phyloP scores from a whole-genome alignment of 371 early-diverging fungal species.

The Mucor lusitanicus region DNA sequence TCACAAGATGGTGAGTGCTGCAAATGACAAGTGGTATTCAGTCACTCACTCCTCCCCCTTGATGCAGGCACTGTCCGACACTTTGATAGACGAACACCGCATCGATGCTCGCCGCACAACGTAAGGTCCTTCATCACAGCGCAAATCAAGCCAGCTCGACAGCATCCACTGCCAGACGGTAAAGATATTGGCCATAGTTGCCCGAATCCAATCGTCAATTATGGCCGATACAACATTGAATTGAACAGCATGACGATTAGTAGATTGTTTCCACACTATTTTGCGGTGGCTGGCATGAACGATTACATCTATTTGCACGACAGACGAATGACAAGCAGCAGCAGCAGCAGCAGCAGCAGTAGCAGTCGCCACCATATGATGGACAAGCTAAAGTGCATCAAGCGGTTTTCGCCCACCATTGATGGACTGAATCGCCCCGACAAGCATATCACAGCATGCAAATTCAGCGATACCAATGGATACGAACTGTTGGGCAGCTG shows the following conservation, averaged over 20 bases:
- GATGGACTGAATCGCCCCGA: slow-evolving; percentile 18
- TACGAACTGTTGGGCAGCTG: slow-evolving; percentile 65
- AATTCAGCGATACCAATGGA: slow-evolving; percentile 46
- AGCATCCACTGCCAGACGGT: slow-evolving; percentile 18
- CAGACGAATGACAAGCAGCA: slow-evolving; percentile 54
- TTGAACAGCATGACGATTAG: slow-evolving; percentile 60
- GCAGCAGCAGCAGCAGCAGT: background rate
- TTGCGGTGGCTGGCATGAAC: slow-evolving; percentile 64
- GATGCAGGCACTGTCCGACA: slow-evolving; percentile 59
- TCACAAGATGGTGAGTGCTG: slow-evolving; percentile 61
- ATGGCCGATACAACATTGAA: slow-evolving; percentile 45
- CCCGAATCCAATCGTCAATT: slow-evolving; percentile 53
- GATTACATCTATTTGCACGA: slow-evolving; percentile 66
- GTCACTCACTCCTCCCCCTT: background rate
- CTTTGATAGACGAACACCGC: slow-evolving; percentile 61
- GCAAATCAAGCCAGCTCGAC: slow-evolving; percentile 18
- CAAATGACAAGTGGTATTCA: background rate
- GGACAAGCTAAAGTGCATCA: slow-evolving; percentile 30
- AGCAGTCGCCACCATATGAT: background rate
- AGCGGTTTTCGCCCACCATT: slow-evolving; percentile 25
- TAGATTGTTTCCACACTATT: slow-evolving; percentile 50
- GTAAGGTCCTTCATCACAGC: slow-evolving; percentile 30
- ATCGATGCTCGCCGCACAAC: slow-evolving; percentile 35
- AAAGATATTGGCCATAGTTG: slow-evolving; percentile 28
- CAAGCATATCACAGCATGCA: slow-evolving; percentile 44